Evolutionary conservation across 192 early-diverging fungal species (phyloP).

Genomic region (Backusella liffmaniae): DNA sequence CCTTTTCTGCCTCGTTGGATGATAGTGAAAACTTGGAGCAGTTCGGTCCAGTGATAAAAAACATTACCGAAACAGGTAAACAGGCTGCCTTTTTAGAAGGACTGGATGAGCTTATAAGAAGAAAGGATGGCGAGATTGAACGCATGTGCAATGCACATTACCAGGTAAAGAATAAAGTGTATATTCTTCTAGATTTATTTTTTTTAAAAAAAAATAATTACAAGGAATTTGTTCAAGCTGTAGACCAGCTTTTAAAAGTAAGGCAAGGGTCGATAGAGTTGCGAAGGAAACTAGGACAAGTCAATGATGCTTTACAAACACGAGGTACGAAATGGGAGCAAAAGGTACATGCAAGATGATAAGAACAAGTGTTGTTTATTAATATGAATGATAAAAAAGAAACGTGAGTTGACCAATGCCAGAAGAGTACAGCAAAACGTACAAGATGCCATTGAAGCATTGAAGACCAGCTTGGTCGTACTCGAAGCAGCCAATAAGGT

Average conservation of each 20-base stretch:
- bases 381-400: constrained; percentile 41
- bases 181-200: neutral
- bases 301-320: constrained; percentile 84
- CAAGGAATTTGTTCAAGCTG: constrained; percentile 89
- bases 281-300: constrained; percentile 78
- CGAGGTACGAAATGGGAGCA: constrained; percentile 77
- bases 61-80: constrained; percentile 81
- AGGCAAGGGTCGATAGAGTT: constrained; percentile 81
- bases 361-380: neutral
- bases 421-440: constrained; percentile 85
- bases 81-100: constrained; percentile 86
- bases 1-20: constrained; percentile 22
- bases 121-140: constrained; percentile 96
- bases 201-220: neutral
- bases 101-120: constrained; percentile 74
- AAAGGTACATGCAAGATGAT: constrained; percentile 42
- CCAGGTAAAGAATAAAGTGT: constrained; percentile 55
- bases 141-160: constrained; percentile 95
- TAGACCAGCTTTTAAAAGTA: constrained; percentile 95
- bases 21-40: constrained; percentile 77
- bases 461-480: constrained; percentile 82
- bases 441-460: constrained; percentile 74
- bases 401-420: constrained; percentile 75
- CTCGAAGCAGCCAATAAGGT: constrained; percentile 87
- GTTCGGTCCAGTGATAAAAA: constrained; percentile 84